Conservation (phyloP, 495 filamentous ascomycete species). For the Lineolata rhizophorae region DNA sequence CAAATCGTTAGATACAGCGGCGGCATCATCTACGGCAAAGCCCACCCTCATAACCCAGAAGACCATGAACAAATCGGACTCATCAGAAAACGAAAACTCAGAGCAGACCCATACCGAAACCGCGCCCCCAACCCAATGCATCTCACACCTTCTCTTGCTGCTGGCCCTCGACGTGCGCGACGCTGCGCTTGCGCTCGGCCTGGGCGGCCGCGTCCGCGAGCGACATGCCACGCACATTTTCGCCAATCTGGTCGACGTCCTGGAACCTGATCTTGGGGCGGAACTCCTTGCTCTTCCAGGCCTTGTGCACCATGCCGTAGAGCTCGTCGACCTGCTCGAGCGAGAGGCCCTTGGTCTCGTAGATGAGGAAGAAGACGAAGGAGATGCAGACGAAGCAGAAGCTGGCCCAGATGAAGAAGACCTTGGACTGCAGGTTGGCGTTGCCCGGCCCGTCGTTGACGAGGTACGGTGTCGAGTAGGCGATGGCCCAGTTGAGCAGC, state of each 20-base stretch:
- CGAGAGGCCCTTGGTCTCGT: conserved; percentile 19
- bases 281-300: conserved; percentile 15
- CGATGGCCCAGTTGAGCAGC: conserved; percentile 23
- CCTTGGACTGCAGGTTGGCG: conserved; percentile 18
- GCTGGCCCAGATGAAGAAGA: conserved; percentile 21
- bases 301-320: conserved; percentile 16
- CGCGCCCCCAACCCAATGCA: no score
- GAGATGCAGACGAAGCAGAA: conserved; percentile 18
- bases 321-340: conserved; percentile 22
- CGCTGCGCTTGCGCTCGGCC: conserved; percentile 12
- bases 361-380: conserved; percentile 20
- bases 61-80: no score
- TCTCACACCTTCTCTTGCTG: no score
- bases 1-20: no score
- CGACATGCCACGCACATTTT: conserved; percentile 1
- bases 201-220: conserved; percentile 7
- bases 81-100: no score
- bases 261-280: conserved; percentile 10
- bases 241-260: conserved; percentile 7
- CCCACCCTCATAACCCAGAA: no score
- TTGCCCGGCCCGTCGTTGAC: conserved; percentile 15
- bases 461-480: conserved; percentile 20
- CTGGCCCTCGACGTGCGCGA: no score
- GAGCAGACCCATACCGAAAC: no score
- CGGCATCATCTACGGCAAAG: no score